Conservation (phyloP, 2,329 filamentous ascomycete genomes). For the Fusarium anguioides region DNA sequence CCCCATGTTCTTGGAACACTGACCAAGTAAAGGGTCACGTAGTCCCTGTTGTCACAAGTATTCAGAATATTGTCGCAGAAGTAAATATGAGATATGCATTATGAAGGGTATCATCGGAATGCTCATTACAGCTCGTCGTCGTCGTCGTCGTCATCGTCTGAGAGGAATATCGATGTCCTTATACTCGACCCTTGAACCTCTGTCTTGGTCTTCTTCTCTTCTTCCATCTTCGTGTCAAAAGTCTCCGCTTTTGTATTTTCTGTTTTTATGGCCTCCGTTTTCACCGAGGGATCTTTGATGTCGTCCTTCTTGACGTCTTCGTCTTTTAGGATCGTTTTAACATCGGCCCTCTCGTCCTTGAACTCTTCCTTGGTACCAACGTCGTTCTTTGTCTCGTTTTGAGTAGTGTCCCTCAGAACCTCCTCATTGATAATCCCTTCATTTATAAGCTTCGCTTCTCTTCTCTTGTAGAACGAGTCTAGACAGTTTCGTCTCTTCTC, state of each 20-base stretch:
- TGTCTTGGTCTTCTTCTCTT: conserved; percentile 37
- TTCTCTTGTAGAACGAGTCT: conserved; percentile 79
- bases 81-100: conserved; percentile 10
- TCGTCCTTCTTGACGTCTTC: conserved; percentile 25
- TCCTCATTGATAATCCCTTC: conserved; percentile 42
- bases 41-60: neutral
- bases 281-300: conserved; percentile 3
- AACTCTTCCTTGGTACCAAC: conserved; percentile 15
- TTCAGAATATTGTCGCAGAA: neutral
- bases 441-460: conserved; percentile 64
- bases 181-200: conserved; percentile 40
- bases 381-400: conserved; percentile 7
- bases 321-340: conserved; percentile 16
- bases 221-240: neutral
- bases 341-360: conserved; percentile 27
- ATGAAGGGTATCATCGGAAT: conserved; percentile 41
- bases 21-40: conserved; percentile 57
- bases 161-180: conserved; percentile 52
- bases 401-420: conserved; percentile 42
- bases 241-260: conserved; percentile 9
- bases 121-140: conserved; percentile 52
- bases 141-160: conserved; percentile 53
- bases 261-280: conserved; percentile 3
- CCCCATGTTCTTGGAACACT: conserved; percentile 65
- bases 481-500: conserved; percentile 82